phyloP scores from a whole-genome alignment of 805 yeast species.

The Kregervanrija fluxuum region DNA sequence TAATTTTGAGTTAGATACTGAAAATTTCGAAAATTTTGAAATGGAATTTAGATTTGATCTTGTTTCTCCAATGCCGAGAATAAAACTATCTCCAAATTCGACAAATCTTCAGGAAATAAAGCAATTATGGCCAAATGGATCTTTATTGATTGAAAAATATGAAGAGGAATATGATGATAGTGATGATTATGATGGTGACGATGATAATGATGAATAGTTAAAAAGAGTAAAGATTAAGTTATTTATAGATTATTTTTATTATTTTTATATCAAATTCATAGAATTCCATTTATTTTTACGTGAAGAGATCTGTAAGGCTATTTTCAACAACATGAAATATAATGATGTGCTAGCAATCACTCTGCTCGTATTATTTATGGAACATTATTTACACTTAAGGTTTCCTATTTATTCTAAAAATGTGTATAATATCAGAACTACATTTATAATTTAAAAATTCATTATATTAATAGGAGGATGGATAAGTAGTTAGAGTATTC shows the following conservation, averaged over 20 bases:
- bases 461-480: no score
- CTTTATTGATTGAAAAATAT: slow-evolving; percentile 24
- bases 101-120: slow-evolving; percentile 18
- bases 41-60: slow-evolving; percentile 27
- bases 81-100: slow-evolving; percentile 20
- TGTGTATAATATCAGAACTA: no score
- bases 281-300: no score
- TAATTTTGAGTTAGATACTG: slow-evolving; percentile 4
- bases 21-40: slow-evolving; percentile 10
- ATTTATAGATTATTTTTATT: not conserved
- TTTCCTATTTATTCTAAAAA: no score
- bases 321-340: not conserved
- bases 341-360: not conserved
- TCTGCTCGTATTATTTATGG: slow-evolving; percentile 1
- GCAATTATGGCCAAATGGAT: slow-evolving; percentile 33
- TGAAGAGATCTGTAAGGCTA: no score
- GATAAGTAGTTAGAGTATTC: no score
- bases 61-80: slow-evolving; percentile 30
- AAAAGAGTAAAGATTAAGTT: no score
- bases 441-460: no score
- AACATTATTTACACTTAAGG: not conserved
- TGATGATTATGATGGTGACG: slow-evolving; percentile 13
- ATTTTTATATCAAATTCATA: not conserved
- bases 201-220: slow-evolving; percentile 1
- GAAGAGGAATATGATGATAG: slow-evolving; percentile 19